Evolutionary conservation across 1,284 basidiomycete species (phyloP).

Genomic region (Boletellus deceptivus): DNA sequence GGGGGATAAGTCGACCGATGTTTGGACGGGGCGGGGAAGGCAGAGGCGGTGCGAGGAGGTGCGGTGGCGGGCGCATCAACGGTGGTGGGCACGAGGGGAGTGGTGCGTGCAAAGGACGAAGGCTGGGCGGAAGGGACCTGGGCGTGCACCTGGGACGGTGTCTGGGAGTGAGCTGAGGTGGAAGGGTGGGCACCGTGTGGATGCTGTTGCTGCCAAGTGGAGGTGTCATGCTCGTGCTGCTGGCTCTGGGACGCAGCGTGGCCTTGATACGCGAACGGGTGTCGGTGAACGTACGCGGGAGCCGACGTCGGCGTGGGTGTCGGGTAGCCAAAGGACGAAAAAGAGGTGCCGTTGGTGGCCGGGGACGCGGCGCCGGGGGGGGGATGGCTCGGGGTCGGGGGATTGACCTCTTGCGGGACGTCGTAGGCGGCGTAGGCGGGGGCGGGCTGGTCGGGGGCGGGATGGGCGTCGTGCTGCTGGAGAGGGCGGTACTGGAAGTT

Average conservation of each 20-base stretch:
- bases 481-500: constrained; percentile 49
- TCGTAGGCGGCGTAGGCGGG: constrained; percentile 16
- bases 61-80: constrained; percentile 30
- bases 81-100: constrained; percentile 37
- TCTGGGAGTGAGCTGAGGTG: constrained; percentile 21
- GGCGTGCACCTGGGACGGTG: constrained; percentile 23
- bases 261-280: constrained; percentile 22
- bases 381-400: background rate
- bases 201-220: constrained; percentile 30
- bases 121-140: constrained; percentile 19
- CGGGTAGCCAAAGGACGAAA: constrained; percentile 27
- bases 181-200: constrained; percentile 16
- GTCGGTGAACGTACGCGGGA: constrained; percentile 30
- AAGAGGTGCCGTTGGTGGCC: constrained; percentile 20
- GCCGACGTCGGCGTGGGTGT: constrained; percentile 27
- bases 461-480: constrained; percentile 24
- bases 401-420: constrained; percentile 22
- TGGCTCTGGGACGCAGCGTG: constrained; percentile 31
- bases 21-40: constrained; percentile 24
- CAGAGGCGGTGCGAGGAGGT: constrained; percentile 17
- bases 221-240: constrained; percentile 23
- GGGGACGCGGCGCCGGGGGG: background rate
- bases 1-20: constrained; percentile 21
- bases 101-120: constrained; percentile 27
- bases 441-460: constrained; percentile 20